Percentiles rank a stretch among this genome's conserved stretches.
phyloP scores from a whole-genome alignment of 176 grass and related monocot genomes.

The Carex cristatella region DNA sequence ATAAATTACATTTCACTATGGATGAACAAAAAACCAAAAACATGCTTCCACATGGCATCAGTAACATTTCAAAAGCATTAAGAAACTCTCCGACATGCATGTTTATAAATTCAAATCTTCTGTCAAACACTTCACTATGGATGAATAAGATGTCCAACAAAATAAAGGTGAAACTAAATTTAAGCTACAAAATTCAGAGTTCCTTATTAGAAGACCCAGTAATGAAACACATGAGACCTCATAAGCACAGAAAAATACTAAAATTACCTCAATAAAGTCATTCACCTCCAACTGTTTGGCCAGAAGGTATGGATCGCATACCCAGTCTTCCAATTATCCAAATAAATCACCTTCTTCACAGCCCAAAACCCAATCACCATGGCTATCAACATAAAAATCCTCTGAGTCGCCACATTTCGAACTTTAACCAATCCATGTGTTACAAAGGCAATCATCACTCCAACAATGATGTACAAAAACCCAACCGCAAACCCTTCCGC shows the following conservation, averaged over 20 bases:
- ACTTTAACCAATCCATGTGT: slow-evolving; percentile 66
- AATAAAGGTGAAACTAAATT: background rate
- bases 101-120: background rate
- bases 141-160: background rate
- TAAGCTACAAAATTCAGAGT: slow-evolving; percentile 23
- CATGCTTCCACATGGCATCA: background rate
- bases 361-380: slow-evolving; percentile 70
- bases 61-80: background rate
- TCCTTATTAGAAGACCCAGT: background rate
- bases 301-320: slow-evolving; percentile 93
- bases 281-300: slow-evolving; percentile 82
- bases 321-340: slow-evolving; percentile 99
- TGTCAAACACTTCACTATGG: slow-evolving; percentile 3
- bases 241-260: background rate
- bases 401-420: slow-evolving; percentile 45
- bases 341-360: slow-evolving; percentile 71
- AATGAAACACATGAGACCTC: background rate
- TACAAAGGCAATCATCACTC: slow-evolving; percentile 60
- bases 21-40: background rate
- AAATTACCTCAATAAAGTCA: slow-evolving; percentile 8
- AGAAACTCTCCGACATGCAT: background rate
- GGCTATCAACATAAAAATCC: slow-evolving; percentile 56
- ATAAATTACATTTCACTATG: too few relatives aligned
- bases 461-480: slow-evolving; percentile 74
- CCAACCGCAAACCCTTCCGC: slow-evolving; percentile 83